Conservation (phyloP, 371 early-diverging fungal species). For the Haplosporangium sp. region DNA sequence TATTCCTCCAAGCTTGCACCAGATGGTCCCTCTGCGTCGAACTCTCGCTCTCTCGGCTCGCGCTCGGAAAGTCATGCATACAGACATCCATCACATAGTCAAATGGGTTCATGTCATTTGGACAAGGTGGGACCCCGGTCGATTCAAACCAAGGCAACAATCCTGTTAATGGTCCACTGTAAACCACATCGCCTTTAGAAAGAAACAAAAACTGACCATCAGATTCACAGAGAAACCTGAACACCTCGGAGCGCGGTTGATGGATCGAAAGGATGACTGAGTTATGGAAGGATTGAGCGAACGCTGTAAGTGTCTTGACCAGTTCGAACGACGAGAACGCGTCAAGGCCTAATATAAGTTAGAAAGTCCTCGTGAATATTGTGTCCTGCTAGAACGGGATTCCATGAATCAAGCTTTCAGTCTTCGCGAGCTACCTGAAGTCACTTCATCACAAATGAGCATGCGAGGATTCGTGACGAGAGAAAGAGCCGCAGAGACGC, state of each 20-base stretch:
- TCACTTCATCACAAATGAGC: constrained; percentile 56
- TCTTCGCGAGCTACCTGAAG: constrained; percentile 37
- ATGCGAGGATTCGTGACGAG: constrained; percentile 68
- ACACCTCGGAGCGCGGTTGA: constrained; percentile 40
- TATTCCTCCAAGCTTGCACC: neutral
- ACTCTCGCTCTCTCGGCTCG: neutral
- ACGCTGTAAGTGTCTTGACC: constrained; percentile 15
- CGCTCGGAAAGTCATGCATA: constrained; percentile 5
- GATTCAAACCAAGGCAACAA: constrained; percentile 24
- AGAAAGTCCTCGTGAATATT: neutral
- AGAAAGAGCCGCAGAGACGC: constrained; percentile 74
- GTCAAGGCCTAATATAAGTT: constrained; percentile 12
- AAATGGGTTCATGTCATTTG: constrained; percentile 20
- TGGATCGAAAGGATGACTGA: constrained; percentile 29
- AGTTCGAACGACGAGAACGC: constrained; percentile 30
- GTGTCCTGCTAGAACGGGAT: neutral
- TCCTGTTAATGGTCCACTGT: constrained; percentile 10
- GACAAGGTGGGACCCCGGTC: constrained; percentile 7
- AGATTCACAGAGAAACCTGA: constrained; percentile 10
- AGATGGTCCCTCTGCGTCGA: neutral
- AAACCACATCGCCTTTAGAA: constrained; percentile 14
- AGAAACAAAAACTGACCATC: constrained; percentile 13
- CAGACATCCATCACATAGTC: constrained; percentile 21
- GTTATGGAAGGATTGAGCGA: constrained; percentile 14
- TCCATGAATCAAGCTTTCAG: neutral